Percentiles rank a stretch among this genome's conserved stretches.
Evolutionary conservation across 257 asterid species (phyloP).

Genomic region (Solanum pennellii): DNA sequence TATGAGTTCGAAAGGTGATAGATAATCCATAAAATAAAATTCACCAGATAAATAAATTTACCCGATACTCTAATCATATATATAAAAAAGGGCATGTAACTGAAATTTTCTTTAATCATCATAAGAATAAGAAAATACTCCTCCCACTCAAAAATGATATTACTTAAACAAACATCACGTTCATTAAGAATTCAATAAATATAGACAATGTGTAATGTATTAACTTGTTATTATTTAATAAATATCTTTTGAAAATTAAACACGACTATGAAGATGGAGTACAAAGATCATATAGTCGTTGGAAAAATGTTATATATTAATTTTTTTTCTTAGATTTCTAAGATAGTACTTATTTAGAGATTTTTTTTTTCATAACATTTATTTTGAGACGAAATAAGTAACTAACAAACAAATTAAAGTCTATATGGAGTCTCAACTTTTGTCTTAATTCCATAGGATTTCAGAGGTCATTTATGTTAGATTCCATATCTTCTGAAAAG

Average conservation of each 20-base stretch:
- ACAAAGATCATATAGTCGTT: background rate
- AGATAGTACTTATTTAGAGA: too few species aligned
- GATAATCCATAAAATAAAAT: too few species aligned
- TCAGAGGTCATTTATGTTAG: background rate
- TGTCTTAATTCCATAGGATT: background rate
- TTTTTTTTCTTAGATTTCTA: too few species aligned
- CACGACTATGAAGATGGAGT: too few species aligned
- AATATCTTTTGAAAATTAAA: too few species aligned
- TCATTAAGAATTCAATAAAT: too few species aligned
- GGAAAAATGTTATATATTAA: too few species aligned
- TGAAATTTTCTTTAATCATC: background rate
- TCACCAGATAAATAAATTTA: too few species aligned
- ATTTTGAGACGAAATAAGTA: background rate
- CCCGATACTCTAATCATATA: fast-evolving
- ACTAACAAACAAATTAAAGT: background rate
- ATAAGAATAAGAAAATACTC: background rate
- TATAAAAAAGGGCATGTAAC: background rate
- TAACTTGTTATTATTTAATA: too few species aligned
- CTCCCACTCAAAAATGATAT: too few species aligned
- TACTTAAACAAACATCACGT: too few species aligned
- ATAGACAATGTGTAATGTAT: too few species aligned
- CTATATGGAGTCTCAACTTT: background rate
- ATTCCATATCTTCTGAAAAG: background rate
- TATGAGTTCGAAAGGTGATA: background rate
- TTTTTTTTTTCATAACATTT: background rate